These are phyloP conservation scores for Blakeslea trispora DNA, from an alignment of 371 early-diverging fungal genomes.

Conservation along the genomic window DNA sequence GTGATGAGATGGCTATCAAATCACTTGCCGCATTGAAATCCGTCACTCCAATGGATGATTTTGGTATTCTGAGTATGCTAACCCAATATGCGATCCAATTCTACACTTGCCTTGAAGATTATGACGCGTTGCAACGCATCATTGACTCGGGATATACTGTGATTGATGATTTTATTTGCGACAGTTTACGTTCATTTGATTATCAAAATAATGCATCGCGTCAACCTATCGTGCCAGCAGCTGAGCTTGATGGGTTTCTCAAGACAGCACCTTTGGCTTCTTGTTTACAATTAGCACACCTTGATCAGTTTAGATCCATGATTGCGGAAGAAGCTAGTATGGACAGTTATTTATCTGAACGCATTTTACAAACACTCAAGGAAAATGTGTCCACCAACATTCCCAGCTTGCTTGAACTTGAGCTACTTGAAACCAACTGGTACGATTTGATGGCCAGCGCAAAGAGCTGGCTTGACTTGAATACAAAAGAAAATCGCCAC, in stretches of 20 bases:
- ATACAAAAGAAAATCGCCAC: background rate
- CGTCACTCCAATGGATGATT: conserved; percentile 16
- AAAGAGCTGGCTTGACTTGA: conserved; percentile 18
- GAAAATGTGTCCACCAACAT: conserved; percentile 20
- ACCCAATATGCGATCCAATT: conserved; percentile 33
- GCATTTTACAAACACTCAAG: conserved; percentile 24
- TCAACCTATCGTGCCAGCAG: background rate
- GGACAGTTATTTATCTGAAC: conserved; percentile 6
- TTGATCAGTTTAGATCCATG: conserved; percentile 20
- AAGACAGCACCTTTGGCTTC: conserved; percentile 23
- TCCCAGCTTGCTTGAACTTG: conserved; percentile 29
- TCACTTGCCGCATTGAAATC: conserved; percentile 15
- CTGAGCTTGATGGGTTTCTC: conserved; percentile 8
- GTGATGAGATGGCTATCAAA: conserved; percentile 39
- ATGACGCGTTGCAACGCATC: conserved; percentile 19
- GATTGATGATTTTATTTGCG: conserved; percentile 23
- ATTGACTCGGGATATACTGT: conserved; percentile 14
- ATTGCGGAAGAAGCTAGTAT: background rate
- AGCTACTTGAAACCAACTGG: conserved; percentile 24
- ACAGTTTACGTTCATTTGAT: conserved; percentile 25
- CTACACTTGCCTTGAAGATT: conserved; percentile 39
- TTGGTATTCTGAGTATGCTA: conserved; percentile 37
- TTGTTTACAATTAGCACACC: conserved; percentile 21
- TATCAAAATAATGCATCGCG: conserved; percentile 1
- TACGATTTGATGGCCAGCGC: conserved; percentile 16